A percentile compares a stretch with the other conserved stretches of the same genome.
These are phyloP conservation scores for Marasmius oreades DNA, from an alignment of 1,284 basidiomycete genomes.

Conservation along the genomic window DNA sequence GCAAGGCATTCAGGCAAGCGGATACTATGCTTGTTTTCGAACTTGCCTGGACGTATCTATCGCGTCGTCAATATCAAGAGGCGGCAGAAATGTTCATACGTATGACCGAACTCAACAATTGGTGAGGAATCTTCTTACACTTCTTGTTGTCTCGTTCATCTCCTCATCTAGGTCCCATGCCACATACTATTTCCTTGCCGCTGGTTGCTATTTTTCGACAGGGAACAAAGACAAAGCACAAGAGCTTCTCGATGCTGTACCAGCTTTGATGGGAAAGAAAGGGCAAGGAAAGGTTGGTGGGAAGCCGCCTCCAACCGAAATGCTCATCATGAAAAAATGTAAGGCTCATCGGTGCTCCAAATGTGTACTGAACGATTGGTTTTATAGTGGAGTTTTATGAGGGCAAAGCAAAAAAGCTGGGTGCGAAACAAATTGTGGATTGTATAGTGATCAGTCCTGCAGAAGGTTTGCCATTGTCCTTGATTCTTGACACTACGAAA, in stretches of 20 bases:
- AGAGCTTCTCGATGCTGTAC: constrained; percentile 57
- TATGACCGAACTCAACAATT: constrained; percentile 65
- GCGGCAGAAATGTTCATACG: constrained; percentile 62
- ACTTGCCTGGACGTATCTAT: constrained; percentile 70
- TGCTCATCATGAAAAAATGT: constrained; percentile 72
- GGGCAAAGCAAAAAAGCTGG: constrained; percentile 54
- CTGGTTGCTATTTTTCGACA: constrained; percentile 36
- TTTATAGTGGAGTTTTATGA: constrained; percentile 68
- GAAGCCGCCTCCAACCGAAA: constrained; percentile 69
- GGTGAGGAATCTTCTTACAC: constrained; percentile 35
- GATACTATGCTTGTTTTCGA: constrained; percentile 76
- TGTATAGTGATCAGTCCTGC: constrained; percentile 63
- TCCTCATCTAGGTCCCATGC: constrained; percentile 58
- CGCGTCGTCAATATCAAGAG: constrained; percentile 61
- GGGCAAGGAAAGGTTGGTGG: constrained; percentile 48
- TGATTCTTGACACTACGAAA: constrained; percentile 37
- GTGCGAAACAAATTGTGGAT: constrained; percentile 47
- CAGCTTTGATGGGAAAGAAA: constrained; percentile 51
- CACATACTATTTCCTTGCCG: constrained; percentile 74
- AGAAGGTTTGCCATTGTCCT: constrained; percentile 48
- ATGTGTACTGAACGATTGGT: constrained; percentile 2
- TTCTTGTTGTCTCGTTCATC: background rate
- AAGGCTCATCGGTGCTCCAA: constrained; percentile 15
- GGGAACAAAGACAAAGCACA: constrained; percentile 53
- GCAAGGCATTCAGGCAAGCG: constrained; percentile 60